Base-by-base conservation (phyloP, 495 filamentous ascomycete genomes). In the Schizothecium vesticola region DNA sequence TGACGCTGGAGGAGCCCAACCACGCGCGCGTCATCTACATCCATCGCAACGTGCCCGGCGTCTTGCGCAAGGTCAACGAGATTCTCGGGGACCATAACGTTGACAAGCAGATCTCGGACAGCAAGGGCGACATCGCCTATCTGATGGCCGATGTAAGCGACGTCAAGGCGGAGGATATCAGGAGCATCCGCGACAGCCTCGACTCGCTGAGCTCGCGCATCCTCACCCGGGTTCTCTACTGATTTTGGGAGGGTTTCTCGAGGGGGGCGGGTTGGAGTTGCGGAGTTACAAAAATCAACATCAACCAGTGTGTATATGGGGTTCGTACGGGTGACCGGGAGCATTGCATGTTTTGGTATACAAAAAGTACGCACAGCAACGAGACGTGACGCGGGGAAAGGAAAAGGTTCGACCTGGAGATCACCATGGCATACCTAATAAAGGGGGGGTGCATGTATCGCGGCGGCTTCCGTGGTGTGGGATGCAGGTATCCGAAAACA, bases 21-120 rank as follows among this genome's bases (percentile, higher is more conserved):
- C 90, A 94, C 76, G 92, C 92, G 58, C 90, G 95, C 74, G 87
- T 99, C 64, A 91, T 97, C 75, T 99, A 92, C 79, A 95, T 99
- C 74, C 96, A 99, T 80, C 88, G 87, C 74, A 99, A 98, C 76
- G 87, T 97, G 65, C 95, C 95, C 33, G 95, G 95, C 80, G 95
- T 99, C 66, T 83, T 99, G 77, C 86, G 91, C 66, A 92, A 89
- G 83, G 90, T 99, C 60, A 99, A 98, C 81, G 90, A 93, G 72
- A 91, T 97, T 66, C 87, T 98, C 68, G 92, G 88, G 19, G 89
- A 95, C 66, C 94, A 99, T 80, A 99, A 99, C 75, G 93, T 99
- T 69, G 95, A 97, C 76, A 97, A 97, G 83, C 96, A 99, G 78
- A 97, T 93, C 82, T 94, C 92, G 31, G 96, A 97, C 77, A 95